Conservation (phyloP, 805 yeast genomes). For the Soucietia sequanensis region DNA sequence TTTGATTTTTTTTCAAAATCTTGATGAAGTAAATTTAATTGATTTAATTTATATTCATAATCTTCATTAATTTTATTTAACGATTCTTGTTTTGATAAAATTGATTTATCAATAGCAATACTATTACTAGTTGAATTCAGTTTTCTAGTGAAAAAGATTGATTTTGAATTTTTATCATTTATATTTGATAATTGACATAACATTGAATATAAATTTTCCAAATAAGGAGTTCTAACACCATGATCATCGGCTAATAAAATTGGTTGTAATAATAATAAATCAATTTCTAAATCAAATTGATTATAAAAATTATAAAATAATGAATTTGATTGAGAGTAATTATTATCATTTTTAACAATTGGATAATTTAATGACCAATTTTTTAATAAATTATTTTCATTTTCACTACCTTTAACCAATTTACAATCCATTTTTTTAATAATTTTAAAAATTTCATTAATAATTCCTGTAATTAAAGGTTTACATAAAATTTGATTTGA, state of each 20-base stretch:
- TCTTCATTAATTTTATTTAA: constrained; percentile 8
- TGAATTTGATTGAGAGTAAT: constrained; percentile 50
- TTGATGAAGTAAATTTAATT: constrained; percentile 18
- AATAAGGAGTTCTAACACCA: constrained; percentile 82
- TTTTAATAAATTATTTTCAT: constrained; percentile 56
- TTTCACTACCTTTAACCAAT: constrained; percentile 66
- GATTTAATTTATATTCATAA: constrained; percentile 16
- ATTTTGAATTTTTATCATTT: constrained; percentile 27
- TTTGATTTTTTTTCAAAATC: constrained; percentile 15
- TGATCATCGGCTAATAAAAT: constrained; percentile 87
- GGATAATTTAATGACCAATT: constrained; percentile 52
- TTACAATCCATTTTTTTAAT: constrained; percentile 77
- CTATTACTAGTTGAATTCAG: not conserved
- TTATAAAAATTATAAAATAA: constrained; percentile 65
- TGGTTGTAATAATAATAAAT: constrained; percentile 78
- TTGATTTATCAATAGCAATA: constrained; percentile 2
- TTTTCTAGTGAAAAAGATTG: constrained; percentile 31
- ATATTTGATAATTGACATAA: constrained; percentile 60
- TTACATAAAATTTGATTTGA: constrained; percentile 73
- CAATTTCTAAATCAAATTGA: constrained; percentile 57
- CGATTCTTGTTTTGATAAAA: constrained; percentile 1
- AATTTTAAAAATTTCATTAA: constrained; percentile 70
- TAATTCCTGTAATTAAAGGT: constrained; percentile 79
- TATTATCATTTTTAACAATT: constrained; percentile 11
- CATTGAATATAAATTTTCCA: constrained; percentile 82